A percentile compares a stretch with the other conserved stretches of the same genome.
Evolutionary conservation across 179 eudicot genomes (phyloP).

Genomic region (Sideroxylon spinosum): DNA sequence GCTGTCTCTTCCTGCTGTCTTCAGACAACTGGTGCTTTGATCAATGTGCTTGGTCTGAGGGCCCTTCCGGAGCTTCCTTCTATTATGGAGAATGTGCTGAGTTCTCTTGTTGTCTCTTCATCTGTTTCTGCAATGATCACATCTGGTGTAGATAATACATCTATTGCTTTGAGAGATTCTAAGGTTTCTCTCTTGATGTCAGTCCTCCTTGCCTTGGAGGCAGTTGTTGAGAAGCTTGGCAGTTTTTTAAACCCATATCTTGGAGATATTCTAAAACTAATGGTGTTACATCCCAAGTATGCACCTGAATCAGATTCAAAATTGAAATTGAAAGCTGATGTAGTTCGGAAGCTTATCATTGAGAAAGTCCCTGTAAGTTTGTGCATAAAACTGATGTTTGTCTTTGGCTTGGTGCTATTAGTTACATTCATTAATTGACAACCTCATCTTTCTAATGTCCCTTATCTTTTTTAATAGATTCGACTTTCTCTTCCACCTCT

Average conservation of each 20-base stretch:
- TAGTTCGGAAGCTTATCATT: constrained; percentile 57
- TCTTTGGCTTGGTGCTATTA: background rate
- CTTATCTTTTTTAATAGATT: constrained; percentile 35
- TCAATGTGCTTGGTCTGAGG: constrained; percentile 71
- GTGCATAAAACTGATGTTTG: background rate
- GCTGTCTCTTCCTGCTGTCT: constrained; percentile 59
- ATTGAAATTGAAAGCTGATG: constrained; percentile 60
- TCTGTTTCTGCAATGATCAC: constrained; percentile 20
- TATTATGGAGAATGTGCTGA: constrained; percentile 59
- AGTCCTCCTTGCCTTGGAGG: constrained; percentile 62
- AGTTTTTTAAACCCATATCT: constrained; percentile 81
- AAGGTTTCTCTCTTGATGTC: constrained; percentile 49
- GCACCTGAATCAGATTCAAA: constrained; percentile 44
- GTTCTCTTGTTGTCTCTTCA: constrained; percentile 27
- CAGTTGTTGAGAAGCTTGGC: constrained; percentile 75
- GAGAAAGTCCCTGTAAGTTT: constrained; percentile 66
- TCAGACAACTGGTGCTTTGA: constrained; percentile 63
- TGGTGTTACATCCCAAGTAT: constrained; percentile 61
- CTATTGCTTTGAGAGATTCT: constrained; percentile 22
- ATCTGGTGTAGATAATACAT: constrained; percentile 18
- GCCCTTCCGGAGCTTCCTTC: constrained; percentile 77
- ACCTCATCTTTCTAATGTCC: constrained; percentile 9
- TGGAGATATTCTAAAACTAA: constrained; percentile 55
- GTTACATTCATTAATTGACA: background rate
- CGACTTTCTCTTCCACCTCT: constrained; percentile 76